These are phyloP conservation scores for Castanea mollissima DNA, from an alignment of 306 rosid species.

Conservation along the genomic window DNA sequence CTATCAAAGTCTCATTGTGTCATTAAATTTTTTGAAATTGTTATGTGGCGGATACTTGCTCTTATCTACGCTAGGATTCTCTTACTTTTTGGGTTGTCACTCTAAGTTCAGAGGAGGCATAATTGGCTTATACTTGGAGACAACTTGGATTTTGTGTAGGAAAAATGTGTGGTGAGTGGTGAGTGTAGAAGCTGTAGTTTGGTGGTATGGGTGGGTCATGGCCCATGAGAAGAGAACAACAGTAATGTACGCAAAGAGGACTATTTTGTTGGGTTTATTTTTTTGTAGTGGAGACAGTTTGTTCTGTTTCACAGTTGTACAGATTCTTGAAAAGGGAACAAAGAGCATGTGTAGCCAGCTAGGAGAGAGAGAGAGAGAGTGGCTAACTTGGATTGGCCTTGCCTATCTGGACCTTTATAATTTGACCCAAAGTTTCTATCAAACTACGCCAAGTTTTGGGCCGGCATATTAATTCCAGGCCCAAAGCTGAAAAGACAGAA, in stretches of 20 bases:
- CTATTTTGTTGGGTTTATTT: constrained; percentile 1
- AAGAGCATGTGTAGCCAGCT: constrained; percentile 49
- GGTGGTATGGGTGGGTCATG: constrained; percentile 17
- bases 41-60: constrained; percentile 1
- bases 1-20: constrained; percentile 12
- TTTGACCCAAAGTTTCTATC: too few species aligned
- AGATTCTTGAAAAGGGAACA: constrained; percentile 20
- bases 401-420: too few species aligned
- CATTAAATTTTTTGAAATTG: background rate
- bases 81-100: constrained; percentile 6
- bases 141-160: background rate
- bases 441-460: too few species aligned
- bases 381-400: background rate
- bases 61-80: constrained; percentile 23
- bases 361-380: background rate
- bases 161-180: background rate
- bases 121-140: background rate
- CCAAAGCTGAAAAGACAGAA: too few species aligned
- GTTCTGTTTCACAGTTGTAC: constrained; percentile 37
- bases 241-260: background rate
- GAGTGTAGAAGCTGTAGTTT: constrained; percentile 1
- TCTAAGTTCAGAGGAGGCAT: background rate
- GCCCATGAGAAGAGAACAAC: background rate
- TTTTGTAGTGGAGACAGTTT: constrained; percentile 11
- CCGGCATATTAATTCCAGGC: too few species aligned